phyloP scores from a whole-genome alignment of 2,329 filamentous ascomycete species.

The Colletotrichum trifolii region DNA sequence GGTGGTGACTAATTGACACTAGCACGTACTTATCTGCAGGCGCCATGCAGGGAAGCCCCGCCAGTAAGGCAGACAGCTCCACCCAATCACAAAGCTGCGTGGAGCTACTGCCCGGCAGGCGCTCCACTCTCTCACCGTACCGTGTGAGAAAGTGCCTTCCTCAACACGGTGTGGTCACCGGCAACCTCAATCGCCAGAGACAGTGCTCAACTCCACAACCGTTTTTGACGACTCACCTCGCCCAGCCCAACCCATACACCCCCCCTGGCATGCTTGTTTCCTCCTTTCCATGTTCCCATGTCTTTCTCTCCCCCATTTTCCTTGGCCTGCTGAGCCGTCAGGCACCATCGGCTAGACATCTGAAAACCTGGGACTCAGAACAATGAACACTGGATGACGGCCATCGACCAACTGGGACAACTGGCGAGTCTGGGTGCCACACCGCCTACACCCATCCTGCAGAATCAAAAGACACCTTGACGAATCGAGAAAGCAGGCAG shows the following conservation, averaged over 20 bases:
- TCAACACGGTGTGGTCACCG: no score
- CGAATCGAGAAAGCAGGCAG: slow-evolving; percentile 10
- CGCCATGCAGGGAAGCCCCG: slow-evolving; percentile 4
- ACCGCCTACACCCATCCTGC: slow-evolving; percentile 14
- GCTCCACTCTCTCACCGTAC: slow-evolving; percentile 32
- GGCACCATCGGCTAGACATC: neutral
- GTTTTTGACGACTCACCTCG: slow-evolving; percentile 16
- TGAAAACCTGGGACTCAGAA: no score
- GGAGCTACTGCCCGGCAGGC: neutral
- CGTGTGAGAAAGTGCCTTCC: slow-evolving; percentile 8
- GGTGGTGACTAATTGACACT: no score
- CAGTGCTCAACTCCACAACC: slow-evolving; percentile 11
- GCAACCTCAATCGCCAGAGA: neutral
- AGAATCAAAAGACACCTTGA: neutral
- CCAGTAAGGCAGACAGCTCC: neutral
- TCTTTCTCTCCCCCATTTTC: neutral
- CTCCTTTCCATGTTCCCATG: slow-evolving; percentile 14
- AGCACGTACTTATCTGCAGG: neutral
- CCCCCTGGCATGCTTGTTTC: slow-evolving; percentile 25
- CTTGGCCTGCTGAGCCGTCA: neutral
- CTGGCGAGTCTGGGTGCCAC: slow-evolving; percentile 1
- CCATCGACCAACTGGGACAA: neutral
- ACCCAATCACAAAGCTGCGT: slow-evolving; percentile 9
- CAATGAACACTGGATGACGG: no score
- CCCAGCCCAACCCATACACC: slow-evolving; percentile 1